These are phyloP conservation scores for Acanthamoeba royreba DNA, from an alignment of 208 protist species.

Conservation along the genomic window DNA sequence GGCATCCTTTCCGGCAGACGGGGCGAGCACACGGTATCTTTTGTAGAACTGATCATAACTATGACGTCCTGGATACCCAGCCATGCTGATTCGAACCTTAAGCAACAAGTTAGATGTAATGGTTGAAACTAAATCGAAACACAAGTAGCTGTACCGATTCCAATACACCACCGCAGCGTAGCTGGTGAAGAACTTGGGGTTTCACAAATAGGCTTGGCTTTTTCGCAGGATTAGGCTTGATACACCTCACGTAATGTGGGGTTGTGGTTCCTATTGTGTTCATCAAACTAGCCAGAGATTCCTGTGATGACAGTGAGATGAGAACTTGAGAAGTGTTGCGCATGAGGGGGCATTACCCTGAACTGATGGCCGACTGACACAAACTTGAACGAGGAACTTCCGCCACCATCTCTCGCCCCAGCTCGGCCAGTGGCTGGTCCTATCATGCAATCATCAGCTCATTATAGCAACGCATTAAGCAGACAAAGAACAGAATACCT, in stretches of 20 bases:
- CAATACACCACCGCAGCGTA: conserved; percentile 66
- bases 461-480: no score
- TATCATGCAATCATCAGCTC: neutral
- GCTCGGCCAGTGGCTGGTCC: neutral
- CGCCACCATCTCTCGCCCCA: neutral
- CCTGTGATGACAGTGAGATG: neutral
- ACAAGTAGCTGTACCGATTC: conserved; percentile 54
- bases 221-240: conserved; percentile 82
- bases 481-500: no score
- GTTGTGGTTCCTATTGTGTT: conserved; percentile 58
- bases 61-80: conserved; percentile 54
- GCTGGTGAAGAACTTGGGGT: conserved; percentile 56
- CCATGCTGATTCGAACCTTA: conserved; percentile 63
- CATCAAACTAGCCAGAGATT: conserved; percentile 63
- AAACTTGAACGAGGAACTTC: neutral
- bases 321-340: no score
- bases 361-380: neutral
- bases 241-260: conserved; percentile 82
- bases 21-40: conserved; percentile 3
- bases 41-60: conserved; percentile 36
- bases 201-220: conserved; percentile 63
- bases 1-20: neutral
- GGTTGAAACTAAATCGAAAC: no score
- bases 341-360: neutral
- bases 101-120: no score